A percentile compares a stretch with the other conserved stretches of the same genome.
These are phyloP conservation scores for Clonostachys chloroleuca DNA, from an alignment of 2,329 filamentous ascomycete genomes.

Conservation along the genomic window DNA sequence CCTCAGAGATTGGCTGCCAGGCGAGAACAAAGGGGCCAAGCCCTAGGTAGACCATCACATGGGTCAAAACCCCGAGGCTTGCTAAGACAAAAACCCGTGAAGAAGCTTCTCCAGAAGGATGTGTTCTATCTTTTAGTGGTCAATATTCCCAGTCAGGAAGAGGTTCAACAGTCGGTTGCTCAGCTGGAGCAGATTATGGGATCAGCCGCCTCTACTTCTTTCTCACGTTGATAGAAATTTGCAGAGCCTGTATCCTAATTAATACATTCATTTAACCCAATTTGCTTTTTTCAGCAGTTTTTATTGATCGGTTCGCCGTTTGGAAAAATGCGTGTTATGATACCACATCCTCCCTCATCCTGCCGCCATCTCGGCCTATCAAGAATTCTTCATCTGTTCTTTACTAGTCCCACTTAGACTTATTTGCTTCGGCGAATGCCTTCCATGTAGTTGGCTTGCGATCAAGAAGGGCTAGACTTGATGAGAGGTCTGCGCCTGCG, in stretches of 20 bases:
- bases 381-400: too few species aligned
- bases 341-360: too few species aligned
- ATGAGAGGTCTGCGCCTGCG: constrained; percentile 21
- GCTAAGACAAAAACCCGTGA: neutral
- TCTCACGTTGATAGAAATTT: too few species aligned
- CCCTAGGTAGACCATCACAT: neutral
- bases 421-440: constrained; percentile 24
- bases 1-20: neutral
- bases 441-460: constrained; percentile 30
- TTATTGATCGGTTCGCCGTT: too few species aligned
- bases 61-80: neutral
- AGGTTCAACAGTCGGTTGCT: neutral
- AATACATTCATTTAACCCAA: too few species aligned
- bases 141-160: neutral
- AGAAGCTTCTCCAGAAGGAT: neutral
- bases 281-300: too few species aligned
- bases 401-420: constrained; percentile 10
- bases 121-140: constrained; percentile 1
- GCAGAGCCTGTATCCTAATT: too few species aligned
- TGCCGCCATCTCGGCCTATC: too few species aligned
- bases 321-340: too few species aligned
- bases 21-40: neutral
- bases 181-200: neutral
- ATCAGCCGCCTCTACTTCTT: too few species aligned
- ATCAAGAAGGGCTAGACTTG: constrained; percentile 22